These are phyloP conservation scores for Linderina pennispora DNA, from an alignment of 192 early-diverging fungal species.

Conservation along the genomic window DNA sequence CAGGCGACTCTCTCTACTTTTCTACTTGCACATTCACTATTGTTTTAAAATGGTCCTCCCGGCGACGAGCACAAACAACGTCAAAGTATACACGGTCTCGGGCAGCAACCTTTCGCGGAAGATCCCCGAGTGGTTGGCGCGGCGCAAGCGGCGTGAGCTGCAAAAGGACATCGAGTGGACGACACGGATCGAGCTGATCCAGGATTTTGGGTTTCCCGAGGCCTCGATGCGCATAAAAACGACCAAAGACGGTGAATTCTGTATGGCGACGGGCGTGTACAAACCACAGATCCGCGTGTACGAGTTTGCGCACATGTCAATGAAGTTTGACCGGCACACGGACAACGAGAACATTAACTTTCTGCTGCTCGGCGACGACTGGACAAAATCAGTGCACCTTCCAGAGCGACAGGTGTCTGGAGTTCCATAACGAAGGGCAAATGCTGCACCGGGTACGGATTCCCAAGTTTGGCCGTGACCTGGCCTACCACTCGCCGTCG, in stretches of 20 bases:
- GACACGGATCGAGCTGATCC: slow-evolving; percentile 89
- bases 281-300: slow-evolving; percentile 96
- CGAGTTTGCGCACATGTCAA: slow-evolving; percentile 85
- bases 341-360: slow-evolving; percentile 90
- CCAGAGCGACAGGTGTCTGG: slow-evolving; percentile 83
- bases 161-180: slow-evolving; percentile 87
- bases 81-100: slow-evolving; percentile 83
- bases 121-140: slow-evolving; percentile 94
- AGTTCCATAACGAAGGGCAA: slow-evolving; percentile 94
- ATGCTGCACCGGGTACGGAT: slow-evolving; percentile 89
- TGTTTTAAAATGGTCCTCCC: slow-evolving; percentile 60
- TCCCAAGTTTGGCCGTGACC: slow-evolving; percentile 90
- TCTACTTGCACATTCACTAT: neutral
- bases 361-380: slow-evolving; percentile 86
- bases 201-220: slow-evolving; percentile 98
- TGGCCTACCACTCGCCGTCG: slow-evolving; percentile 85
- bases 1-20: no score
- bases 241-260: slow-evolving; percentile 80
- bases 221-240: slow-evolving; percentile 77
- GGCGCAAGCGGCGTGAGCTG: slow-evolving; percentile 76
- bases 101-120: slow-evolving; percentile 62
- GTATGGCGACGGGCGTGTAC: slow-evolving; percentile 96
- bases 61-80: slow-evolving; percentile 86
- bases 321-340: slow-evolving; percentile 98
- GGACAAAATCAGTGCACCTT: slow-evolving; percentile 93